Base-by-base conservation (phyloP, 148 eudicot species). In the Polygonum maritimum region DNA sequence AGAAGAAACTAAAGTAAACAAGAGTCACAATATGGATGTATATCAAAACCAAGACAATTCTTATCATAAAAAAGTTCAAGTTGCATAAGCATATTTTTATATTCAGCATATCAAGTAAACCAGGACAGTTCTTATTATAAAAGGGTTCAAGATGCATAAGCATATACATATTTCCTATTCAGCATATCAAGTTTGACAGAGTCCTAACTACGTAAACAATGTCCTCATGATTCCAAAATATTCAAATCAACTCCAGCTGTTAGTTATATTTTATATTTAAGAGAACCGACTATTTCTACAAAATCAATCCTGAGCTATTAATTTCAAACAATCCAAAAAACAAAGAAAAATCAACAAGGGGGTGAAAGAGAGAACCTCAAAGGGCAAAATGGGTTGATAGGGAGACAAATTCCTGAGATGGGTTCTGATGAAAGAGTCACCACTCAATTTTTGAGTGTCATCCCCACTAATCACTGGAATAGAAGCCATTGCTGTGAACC, bases 331-430 rank as follows among this genome's bases (percentile, higher is more conserved):
- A 69, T 15, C 41, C 72, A 39, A 35, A 69, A 5, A 60, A 80
- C 44, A 31, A 74, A 18, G 69, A 40, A 39, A 39, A 54, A 74
- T 21, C 38, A 76, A 55, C 5, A 31, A 67, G 9, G 48, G 52
- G 13, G 7, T 14, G 9, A 33, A 13, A 44, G 6, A 26, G 36
- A 51, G 75, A 75, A 86, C 90, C 93, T 89, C 91, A 82, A 94
- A 90, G 16, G 93, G 91, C 79, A 92, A 85, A 77, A 90, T 87
- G 78, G 93, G 92, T 65, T 85, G 94, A 67, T 93, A 93, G 7
- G 98, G 90, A n/a, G 93, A 89, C 77, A 93, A 82, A 73, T 93
- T 87, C 70, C 84, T 87, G 73, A 93, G 96, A 82, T 90, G 98
- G 51, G 92, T 85, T 73, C 96, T 84, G 58, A 93, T 90, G 78